Conservation (phyloP, 805 yeast genomes). For the Metschnikowia continentalis region DNA sequence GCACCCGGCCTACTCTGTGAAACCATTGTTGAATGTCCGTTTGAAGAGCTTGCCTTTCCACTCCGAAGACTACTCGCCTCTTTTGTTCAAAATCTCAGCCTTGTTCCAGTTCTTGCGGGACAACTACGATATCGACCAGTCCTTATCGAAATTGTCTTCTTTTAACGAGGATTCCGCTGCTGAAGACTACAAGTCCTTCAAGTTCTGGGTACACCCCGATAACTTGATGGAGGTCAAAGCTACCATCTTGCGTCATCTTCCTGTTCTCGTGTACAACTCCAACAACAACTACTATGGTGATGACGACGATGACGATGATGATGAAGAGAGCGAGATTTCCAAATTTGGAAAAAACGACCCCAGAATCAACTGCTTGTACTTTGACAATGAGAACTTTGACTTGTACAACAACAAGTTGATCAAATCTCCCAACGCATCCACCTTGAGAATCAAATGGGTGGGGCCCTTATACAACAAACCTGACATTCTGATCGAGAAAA, state of each 20-base stretch:
- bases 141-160: slow-evolving; percentile 48
- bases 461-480: slow-evolving; percentile 77
- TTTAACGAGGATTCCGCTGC: slow-evolving; percentile 36
- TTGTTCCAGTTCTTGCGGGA: slow-evolving; percentile 80
- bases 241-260: slow-evolving; percentile 87
- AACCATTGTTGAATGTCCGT: slow-evolving; percentile 83
- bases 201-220: slow-evolving; percentile 97
- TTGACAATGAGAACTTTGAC: slow-evolving; percentile 80
- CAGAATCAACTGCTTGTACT: slow-evolving; percentile 77
- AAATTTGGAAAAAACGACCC: slow-evolving; percentile 43
- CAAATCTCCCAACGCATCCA: slow-evolving; percentile 64
- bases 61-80: slow-evolving; percentile 91
- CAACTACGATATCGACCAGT: slow-evolving; percentile 51
- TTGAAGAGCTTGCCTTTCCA: slow-evolving; percentile 86
- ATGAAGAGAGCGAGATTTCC: slow-evolving; percentile 21
- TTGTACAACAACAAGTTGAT: slow-evolving; percentile 80
- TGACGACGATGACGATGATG: slow-evolving; percentile 52
- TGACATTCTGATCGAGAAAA: slow-evolving; percentile 78
- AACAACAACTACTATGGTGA: slow-evolving; percentile 47
- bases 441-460: slow-evolving; percentile 85
- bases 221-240: slow-evolving; percentile 96
- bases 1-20: slow-evolving; percentile 84
- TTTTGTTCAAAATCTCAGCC: slow-evolving; percentile 75
- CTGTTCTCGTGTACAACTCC: slow-evolving; percentile 70
- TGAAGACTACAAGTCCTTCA: slow-evolving; percentile 56